A percentile compares a stretch with the other conserved stretches of the same genome.
Evolutionary conservation across 345 rosid species (phyloP).

Genomic region (Lumnitzera littorea): DNA sequence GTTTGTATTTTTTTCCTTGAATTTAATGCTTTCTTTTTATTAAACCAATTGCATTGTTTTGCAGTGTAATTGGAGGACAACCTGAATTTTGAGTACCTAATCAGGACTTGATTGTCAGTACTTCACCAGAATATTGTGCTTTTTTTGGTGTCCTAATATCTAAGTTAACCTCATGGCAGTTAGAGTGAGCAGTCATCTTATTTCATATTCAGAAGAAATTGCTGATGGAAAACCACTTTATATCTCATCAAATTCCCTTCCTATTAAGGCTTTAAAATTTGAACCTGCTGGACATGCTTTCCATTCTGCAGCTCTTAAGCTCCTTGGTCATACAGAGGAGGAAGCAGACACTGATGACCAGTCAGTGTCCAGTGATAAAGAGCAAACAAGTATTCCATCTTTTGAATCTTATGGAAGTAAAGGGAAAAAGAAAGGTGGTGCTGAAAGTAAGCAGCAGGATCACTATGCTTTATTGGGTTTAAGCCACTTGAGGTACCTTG

Average conservation of each 20-base stretch:
- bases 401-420: constrained; percentile 66
- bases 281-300: constrained; percentile 97
- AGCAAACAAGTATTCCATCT: constrained; percentile 52
- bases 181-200: constrained; percentile 21
- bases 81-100: too few relatives aligned
- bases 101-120: too few relatives aligned
- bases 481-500: constrained; percentile 89
- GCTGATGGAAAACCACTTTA: constrained; percentile 62
- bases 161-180: too few relatives aligned
- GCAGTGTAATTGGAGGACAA: too few relatives aligned
- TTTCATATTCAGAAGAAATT: constrained; percentile 73
- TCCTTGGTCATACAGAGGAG: constrained; percentile 64
- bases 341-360: constrained; percentile 35
- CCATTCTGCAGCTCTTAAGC: constrained; percentile 78
- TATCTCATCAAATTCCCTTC: constrained; percentile 74
- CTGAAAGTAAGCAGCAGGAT: constrained; percentile 70
- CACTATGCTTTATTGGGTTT: constrained; percentile 89
- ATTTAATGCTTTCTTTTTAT: too few relatives aligned
- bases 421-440: constrained; percentile 85
- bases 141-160: too few relatives aligned
- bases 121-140: too few relatives aligned
- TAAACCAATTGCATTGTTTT: too few relatives aligned
- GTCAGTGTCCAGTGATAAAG: constrained; percentile 54
- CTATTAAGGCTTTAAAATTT: constrained; percentile 61
- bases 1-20: too few relatives aligned